phyloP scores from a whole-genome alignment of 2,329 filamentous ascomycete species.

The Exserohilum rostratum region DNA sequence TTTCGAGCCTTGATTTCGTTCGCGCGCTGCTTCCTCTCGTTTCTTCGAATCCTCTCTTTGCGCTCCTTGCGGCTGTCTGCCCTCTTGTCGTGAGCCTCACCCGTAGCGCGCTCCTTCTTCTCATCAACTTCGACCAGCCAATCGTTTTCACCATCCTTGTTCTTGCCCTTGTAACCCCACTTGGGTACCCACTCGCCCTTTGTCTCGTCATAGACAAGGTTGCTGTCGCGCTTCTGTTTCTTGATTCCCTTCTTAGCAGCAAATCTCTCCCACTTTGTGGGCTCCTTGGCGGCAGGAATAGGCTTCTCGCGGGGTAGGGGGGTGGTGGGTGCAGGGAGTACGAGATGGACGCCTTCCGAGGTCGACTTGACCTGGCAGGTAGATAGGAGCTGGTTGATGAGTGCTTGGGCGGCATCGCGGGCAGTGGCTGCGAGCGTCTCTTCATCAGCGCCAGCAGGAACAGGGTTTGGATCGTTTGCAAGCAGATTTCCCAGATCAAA shows the following conservation, averaged over 20 bases:
- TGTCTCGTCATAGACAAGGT: conserved; percentile 83
- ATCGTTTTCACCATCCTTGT: conserved; percentile 80
- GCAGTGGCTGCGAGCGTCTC: conserved; percentile 73
- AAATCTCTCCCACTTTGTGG: conserved; percentile 96
- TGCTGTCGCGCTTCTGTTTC: conserved; percentile 80
- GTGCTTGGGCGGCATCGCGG: conserved; percentile 86
- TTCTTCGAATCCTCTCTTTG: conserved; percentile 52
- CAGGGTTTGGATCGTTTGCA: conserved; percentile 84
- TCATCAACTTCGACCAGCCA: conserved; percentile 94
- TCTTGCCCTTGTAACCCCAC: conserved; percentile 93
- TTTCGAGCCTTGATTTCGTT: conserved; percentile 73
- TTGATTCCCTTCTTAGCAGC: conserved; percentile 97
- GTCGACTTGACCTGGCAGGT: conserved; percentile 80
- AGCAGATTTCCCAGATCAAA: conserved; percentile 91
- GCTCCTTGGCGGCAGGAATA: conserved; percentile 77
- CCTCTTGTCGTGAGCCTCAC: conserved; percentile 64
- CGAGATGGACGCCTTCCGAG: conserved; percentile 73
- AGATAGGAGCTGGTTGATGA: conserved; percentile 92
- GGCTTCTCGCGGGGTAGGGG: conserved; percentile 89
- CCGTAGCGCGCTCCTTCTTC: conserved; percentile 67
- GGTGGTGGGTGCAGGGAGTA: conserved; percentile 73
- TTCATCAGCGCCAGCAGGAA: conserved; percentile 67
- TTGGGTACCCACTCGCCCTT: conserved; percentile 88
- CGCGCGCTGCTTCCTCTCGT: conserved; percentile 52
- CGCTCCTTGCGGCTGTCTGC: conserved; percentile 67